Evolutionary conservation across 305 asterid genomes (phyloP).

Genomic region (Fraxinus ornus): DNA sequence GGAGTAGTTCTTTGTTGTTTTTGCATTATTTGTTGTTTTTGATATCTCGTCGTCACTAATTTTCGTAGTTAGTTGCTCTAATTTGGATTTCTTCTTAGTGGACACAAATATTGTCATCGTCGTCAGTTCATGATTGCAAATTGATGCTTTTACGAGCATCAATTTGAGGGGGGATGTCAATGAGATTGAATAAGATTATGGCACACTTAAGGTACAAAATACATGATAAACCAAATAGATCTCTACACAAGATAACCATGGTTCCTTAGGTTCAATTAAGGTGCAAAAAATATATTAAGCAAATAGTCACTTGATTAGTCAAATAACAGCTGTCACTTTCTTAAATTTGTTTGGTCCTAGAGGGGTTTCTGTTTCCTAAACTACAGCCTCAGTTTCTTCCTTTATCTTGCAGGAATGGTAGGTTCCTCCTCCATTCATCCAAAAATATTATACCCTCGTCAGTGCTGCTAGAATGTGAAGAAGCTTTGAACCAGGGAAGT

Average conservation of each 20-base stretch:
- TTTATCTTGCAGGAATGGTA: constrained; percentile 76
- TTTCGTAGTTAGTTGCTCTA: too few relatives aligned
- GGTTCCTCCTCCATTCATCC: constrained; percentile 77
- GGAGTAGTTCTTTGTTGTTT: too few relatives aligned
- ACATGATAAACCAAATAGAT: background rate
- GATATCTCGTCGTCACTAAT: too few relatives aligned
- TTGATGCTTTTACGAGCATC: too few relatives aligned
- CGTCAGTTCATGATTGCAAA: too few relatives aligned
- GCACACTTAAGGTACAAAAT: background rate
- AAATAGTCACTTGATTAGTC: background rate
- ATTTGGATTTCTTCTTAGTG: too few relatives aligned
- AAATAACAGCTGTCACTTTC: background rate
- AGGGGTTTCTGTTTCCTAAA: background rate
- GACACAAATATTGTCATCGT: too few relatives aligned
- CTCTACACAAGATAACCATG: background rate
- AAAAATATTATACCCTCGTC: constrained; percentile 68
- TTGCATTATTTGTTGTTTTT: too few relatives aligned
- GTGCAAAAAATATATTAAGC: background rate
- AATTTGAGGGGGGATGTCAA: too few relatives aligned
- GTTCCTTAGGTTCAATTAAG: background rate
- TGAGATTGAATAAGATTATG: too few relatives aligned
- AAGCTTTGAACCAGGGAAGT: constrained; percentile 86
- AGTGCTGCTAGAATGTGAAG: constrained; percentile 80
- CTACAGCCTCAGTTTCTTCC: constrained; percentile 23
- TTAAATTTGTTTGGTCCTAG: background rate